Conservation (phyloP, 192 early-diverging fungal genomes). For the Geosiphon pyriformis region DNA sequence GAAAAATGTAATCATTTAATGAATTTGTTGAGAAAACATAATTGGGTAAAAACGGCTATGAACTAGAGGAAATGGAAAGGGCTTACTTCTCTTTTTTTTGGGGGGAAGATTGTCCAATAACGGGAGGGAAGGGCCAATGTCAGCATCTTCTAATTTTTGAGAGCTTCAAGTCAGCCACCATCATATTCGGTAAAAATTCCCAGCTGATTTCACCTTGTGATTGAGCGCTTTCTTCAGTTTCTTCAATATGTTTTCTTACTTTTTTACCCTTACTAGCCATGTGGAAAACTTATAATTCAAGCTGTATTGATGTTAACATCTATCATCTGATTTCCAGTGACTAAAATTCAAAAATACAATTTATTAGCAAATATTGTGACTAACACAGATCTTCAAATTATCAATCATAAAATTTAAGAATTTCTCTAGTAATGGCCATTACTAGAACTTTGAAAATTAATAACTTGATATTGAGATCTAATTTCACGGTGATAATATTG, state of each 20-base stretch:
- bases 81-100: conserved; percentile 36
- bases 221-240: background rate
- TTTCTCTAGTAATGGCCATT: too few relatives aligned
- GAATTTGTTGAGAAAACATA: background rate
- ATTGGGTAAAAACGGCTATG: background rate
- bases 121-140: conserved; percentile 35
- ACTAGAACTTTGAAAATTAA: too few relatives aligned
- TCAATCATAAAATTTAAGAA: too few relatives aligned
- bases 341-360: too few relatives aligned
- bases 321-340: too few relatives aligned
- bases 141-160: conserved; percentile 24
- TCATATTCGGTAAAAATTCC: background rate
- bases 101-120: conserved; percentile 20
- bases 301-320: too few relatives aligned
- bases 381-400: too few relatives aligned
- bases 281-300: too few relatives aligned
- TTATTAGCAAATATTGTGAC: too few relatives aligned
- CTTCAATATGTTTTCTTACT: background rate
- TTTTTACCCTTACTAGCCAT: too few relatives aligned
- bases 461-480: too few relatives aligned
- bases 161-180: background rate
- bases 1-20: background rate
- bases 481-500: too few relatives aligned
- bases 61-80: background rate
- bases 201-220: background rate